Evolutionary conservation across 106 monocot species (phyloP).

Genomic region (Allium sativum): DNA sequence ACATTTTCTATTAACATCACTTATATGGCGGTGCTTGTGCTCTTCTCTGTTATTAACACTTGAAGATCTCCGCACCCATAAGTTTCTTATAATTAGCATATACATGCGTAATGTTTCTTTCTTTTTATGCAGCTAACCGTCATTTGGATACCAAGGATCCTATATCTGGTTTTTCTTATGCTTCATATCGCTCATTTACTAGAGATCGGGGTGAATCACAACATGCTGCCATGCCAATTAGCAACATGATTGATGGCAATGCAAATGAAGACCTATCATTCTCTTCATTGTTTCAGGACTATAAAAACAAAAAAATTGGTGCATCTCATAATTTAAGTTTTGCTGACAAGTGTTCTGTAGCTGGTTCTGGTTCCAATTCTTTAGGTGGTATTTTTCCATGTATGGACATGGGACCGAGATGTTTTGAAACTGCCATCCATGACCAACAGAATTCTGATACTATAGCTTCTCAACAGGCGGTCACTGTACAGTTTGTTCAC

Average conservation of each 20-base stretch:
- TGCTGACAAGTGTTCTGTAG: slow-evolving; percentile 19
- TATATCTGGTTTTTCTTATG: slow-evolving; percentile 7
- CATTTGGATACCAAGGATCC: slow-evolving; percentile 16
- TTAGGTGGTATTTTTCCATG: slow-evolving; percentile 10
- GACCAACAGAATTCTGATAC: slow-evolving; percentile 13
- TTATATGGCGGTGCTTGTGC: too few relatives aligned
- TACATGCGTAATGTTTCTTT: slow-evolving; percentile 8
- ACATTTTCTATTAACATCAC: too few relatives aligned
- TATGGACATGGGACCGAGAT: slow-evolving; percentile 8
- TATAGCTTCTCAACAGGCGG: slow-evolving; percentile 5
- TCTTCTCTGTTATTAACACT: too few relatives aligned
- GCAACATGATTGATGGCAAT: slow-evolving; percentile 11
- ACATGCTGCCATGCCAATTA: slow-evolving; percentile 8
- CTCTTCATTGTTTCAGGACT: slow-evolving; percentile 69
- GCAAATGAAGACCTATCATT: slow-evolving; percentile 43
- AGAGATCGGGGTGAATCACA: slow-evolving; percentile 9
- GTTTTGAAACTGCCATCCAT: slow-evolving; percentile 15
- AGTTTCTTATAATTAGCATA: neutral
- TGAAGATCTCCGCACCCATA: too few relatives aligned
- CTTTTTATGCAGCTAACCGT: slow-evolving; percentile 28
- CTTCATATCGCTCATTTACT: slow-evolving; percentile 8
- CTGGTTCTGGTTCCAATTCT: slow-evolving; percentile 12
- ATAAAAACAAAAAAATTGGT: slow-evolving; percentile 36
- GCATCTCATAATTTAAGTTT: slow-evolving; percentile 16
- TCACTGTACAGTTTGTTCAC: slow-evolving; percentile 3